A percentile compares a stretch with the other conserved stretches of the same genome.
Conservation (phyloP, 352 stramenopile species). For the Phytopythium aichiense region DNA sequence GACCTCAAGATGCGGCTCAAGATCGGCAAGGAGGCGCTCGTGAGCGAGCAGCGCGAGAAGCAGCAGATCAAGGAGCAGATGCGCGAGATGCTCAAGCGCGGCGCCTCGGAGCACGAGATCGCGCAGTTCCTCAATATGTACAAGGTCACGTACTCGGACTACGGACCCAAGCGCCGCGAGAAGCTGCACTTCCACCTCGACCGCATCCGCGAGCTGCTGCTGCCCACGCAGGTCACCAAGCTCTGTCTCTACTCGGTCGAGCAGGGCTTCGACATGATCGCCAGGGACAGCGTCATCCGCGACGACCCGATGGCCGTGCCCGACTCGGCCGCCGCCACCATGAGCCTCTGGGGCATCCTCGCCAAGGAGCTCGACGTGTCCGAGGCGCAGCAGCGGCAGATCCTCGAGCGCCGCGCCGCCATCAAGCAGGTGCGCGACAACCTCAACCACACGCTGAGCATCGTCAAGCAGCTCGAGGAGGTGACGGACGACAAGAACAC, state of each 20-base stretch:
- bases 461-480: conserved; percentile 60
- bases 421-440: conserved; percentile 73
- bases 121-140: conserved; percentile 80
- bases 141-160: conserved; percentile 79
- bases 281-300: conserved; percentile 51
- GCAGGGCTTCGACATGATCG: conserved; percentile 58
- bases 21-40: conserved; percentile 73
- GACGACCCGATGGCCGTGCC: conserved; percentile 45
- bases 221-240: conserved; percentile 77
- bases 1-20: conserved; percentile 79
- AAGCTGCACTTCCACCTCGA: conserved; percentile 73
- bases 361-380: conserved; percentile 66
- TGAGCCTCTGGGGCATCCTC: conserved; percentile 71
- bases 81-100: conserved; percentile 66
- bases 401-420: conserved; percentile 49
- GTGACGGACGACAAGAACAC: conserved; percentile 80
- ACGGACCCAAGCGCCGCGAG: conserved; percentile 64
- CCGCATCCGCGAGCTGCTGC: conserved; percentile 62
- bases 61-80: conserved; percentile 79
- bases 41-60: conserved; percentile 75
- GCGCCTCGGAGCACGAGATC: conserved; percentile 68
- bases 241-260: conserved; percentile 74
- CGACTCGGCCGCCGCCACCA: conserved; percentile 45
- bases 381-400: conserved; percentile 59
- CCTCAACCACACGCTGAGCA: conserved; percentile 64